Percentiles rank a stretch among this genome's conserved stretches.
These are phyloP conservation scores for Sphaerobolus stellatus DNA, from an alignment of 1,284 basidiomycete genomes.

Conservation along the genomic window DNA sequence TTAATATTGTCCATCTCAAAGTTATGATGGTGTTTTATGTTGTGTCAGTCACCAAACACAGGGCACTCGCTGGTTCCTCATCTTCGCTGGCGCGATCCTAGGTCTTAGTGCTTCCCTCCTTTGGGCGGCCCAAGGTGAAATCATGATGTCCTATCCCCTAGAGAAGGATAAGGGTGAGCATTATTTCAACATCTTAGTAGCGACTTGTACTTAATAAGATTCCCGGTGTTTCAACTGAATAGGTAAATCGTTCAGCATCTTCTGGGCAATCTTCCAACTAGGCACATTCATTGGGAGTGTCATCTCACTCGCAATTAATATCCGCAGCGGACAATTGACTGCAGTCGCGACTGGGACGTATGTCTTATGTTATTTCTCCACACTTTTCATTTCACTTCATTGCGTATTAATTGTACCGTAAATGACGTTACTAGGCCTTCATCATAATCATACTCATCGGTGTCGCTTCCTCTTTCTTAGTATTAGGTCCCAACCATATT, in stretches of 20 bases:
- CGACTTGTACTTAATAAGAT: no score
- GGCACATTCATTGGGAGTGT: background rate
- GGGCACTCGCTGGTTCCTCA: background rate
- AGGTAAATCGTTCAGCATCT: background rate
- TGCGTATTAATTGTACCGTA: background rate
- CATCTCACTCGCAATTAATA: background rate
- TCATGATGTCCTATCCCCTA: conserved; percentile 1
- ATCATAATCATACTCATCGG: background rate
- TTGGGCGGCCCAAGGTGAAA: background rate
- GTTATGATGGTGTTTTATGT: no score
- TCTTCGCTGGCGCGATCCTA: background rate
- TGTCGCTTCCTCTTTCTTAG: background rate
- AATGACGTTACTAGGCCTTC: background rate
- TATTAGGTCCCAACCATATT: background rate
- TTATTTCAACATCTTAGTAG: no score
- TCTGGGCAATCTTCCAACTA: background rate
- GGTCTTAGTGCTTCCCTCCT: background rate
- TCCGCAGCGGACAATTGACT: background rate
- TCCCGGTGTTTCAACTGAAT: no score
- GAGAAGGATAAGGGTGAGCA: background rate
- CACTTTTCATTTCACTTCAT: background rate
- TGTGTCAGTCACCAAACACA: background rate
- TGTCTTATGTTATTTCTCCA: background rate
- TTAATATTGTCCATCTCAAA: background rate
- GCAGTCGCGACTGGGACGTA: background rate